These are phyloP conservation scores for Penicillium sp. DNA, from an alignment of 2,329 filamentous ascomycete species.

Conservation along the genomic window DNA sequence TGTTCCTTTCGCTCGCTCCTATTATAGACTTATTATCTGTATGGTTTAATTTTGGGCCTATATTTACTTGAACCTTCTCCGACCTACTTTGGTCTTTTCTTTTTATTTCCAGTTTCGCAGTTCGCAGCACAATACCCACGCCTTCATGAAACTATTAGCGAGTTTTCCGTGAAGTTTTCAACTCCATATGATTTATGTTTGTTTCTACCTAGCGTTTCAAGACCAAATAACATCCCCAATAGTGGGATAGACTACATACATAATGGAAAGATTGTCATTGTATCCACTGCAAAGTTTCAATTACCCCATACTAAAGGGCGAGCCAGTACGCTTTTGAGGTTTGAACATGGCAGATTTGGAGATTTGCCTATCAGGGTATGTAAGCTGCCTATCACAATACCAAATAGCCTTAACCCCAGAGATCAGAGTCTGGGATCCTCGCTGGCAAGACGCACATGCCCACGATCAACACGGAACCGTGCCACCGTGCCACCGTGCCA, in stretches of 20 bases:
- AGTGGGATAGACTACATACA: background rate
- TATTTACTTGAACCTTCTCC: background rate
- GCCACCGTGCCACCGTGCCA: background rate
- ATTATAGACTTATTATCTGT: background rate
- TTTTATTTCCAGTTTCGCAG: background rate
- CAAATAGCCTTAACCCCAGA: slow-evolving; percentile 12
- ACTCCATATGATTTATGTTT: background rate
- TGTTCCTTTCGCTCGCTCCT: background rate
- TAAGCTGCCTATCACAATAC: slow-evolving; percentile 16
- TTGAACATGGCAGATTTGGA: background rate
- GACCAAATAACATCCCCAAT: background rate
- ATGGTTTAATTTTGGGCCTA: background rate
- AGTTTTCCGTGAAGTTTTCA: background rate
- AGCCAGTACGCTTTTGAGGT: background rate
- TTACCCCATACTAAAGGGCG: background rate
- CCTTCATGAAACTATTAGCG: background rate
- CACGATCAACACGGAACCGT: background rate
- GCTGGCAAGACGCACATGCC: background rate
- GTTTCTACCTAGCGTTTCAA: background rate
- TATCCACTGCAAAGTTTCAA: background rate
- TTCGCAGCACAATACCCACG: background rate
- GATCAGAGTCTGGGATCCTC: background rate
- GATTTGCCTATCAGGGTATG: background rate
- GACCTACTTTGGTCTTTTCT: background rate
- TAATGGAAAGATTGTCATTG: background rate